These are phyloP conservation scores for Silene noctiflora DNA, from an alignment of 179 eudicot species.

Conservation along the genomic window DNA sequence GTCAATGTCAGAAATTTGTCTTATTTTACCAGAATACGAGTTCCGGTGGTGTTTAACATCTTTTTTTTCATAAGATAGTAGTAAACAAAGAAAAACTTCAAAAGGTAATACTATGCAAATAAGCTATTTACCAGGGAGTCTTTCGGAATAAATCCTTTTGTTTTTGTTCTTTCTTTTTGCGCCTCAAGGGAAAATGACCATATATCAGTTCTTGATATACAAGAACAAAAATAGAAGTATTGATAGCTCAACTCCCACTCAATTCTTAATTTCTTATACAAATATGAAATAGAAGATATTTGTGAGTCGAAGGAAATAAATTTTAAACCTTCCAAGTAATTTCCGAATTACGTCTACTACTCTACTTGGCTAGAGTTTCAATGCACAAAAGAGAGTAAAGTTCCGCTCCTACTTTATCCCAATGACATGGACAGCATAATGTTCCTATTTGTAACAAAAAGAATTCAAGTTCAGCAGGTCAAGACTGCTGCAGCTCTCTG, in stretches of 20 bases:
- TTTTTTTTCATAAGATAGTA: too few species aligned
- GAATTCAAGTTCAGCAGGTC: too few species aligned
- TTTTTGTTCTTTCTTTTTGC: not conserved
- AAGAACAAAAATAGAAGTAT: not conserved
- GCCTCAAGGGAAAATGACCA: not conserved
- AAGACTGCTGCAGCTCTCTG: not conserved
- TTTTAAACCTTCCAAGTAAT: not conserved
- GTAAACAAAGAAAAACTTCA: too few species aligned
- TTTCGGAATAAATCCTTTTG: too few species aligned
- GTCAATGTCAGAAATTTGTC: too few species aligned
- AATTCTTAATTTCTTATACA: not conserved
- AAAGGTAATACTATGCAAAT: too few species aligned
- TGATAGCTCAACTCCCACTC: not conserved
- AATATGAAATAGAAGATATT: not conserved
- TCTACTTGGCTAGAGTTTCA: slow-evolving; percentile 2
- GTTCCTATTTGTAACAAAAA: too few species aligned
- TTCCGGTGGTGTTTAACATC: too few species aligned
- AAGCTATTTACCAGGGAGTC: too few species aligned
- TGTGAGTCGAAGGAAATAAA: not conserved
- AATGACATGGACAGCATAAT: not conserved
- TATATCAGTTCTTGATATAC: not conserved
- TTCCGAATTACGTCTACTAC: not conserved
- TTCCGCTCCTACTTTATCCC: not conserved
- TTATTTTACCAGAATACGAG: too few species aligned
- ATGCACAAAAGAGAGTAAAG: not conserved